Conservation (phyloP, 352 stramenopile species). For the Saprolegnia diclina region DNA sequence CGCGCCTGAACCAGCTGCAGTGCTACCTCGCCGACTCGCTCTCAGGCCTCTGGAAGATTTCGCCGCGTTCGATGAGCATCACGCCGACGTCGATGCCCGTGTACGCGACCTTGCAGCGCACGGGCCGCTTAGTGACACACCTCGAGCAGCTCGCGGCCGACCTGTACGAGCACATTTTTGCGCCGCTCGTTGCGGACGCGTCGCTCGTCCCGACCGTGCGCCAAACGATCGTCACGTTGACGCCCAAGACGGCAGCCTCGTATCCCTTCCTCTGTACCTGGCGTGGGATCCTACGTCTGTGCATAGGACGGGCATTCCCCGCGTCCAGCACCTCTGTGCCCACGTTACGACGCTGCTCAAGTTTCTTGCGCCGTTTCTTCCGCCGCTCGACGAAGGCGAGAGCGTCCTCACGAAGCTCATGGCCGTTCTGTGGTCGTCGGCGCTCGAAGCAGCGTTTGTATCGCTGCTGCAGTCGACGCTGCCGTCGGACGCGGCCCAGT, state of each 20-base stretch:
- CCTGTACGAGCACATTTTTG: slow-evolving; percentile 2
- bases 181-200: neutral
- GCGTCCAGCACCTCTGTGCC: neutral
- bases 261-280: too few relatives aligned
- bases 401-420: neutral
- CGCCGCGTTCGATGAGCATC: neutral
- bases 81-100: neutral
- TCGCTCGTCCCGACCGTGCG: neutral
- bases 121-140: neutral
- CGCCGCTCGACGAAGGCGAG: too few relatives aligned
- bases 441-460: neutral
- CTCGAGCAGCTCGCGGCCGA: neutral
- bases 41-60: neutral
- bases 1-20: neutral
- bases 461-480: neutral
- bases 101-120: neutral
- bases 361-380: neutral
- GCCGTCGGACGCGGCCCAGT: neutral
- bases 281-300: too few relatives aligned
- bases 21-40: neutral
- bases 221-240: neutral
- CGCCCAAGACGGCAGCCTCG: neutral
- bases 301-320: neutral
- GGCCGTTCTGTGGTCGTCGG: neutral
- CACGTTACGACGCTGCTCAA: neutral